Percentiles rank a stretch among this genome's conserved stretches.
phyloP scores from a whole-genome alignment of 768 basidiomycete species.

The Suillus clintonianus region DNA sequence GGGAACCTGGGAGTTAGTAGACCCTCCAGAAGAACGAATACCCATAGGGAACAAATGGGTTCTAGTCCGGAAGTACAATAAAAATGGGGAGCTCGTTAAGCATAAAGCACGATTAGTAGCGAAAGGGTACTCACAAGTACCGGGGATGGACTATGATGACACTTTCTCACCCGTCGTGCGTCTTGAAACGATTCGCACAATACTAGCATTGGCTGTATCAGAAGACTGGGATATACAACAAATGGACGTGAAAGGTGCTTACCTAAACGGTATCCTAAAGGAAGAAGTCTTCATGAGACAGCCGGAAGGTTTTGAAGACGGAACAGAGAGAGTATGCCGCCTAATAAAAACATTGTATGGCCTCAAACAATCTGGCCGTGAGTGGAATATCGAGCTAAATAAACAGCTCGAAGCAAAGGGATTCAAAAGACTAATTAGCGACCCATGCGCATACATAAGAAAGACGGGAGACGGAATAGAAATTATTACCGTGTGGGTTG shows the following conservation, averaged over 20 bases:
- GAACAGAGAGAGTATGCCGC: constrained; percentile 18
- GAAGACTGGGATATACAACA: constrained; percentile 9
- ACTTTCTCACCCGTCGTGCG: constrained; percentile 28
- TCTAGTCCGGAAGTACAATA: constrained; percentile 3
- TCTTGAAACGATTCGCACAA: constrained; percentile 21
- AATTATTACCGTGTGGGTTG: constrained; percentile 25
- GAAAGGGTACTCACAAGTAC: constrained; percentile 40
- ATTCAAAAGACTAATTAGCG: constrained; percentile 16
- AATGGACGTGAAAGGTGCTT: constrained; percentile 12
- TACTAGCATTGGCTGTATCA: constrained; percentile 19
- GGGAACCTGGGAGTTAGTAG: constrained; percentile 11
- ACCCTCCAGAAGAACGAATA: neutral
- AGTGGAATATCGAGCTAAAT: neutral
- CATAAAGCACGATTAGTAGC: constrained; percentile 44
- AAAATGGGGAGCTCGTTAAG: neutral
- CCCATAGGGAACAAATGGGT: constrained; percentile 5
- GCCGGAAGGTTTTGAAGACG: constrained; percentile 33
- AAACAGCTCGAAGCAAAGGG: constrained; percentile 10
- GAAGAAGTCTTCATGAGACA: constrained; percentile 43
- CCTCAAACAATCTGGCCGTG: neutral
- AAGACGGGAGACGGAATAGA: constrained; percentile 2
- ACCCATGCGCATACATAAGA: constrained; percentile 15
- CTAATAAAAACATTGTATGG: neutral
- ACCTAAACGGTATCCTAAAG: constrained; percentile 10
- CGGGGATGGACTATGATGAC: constrained; percentile 38